Base-by-base conservation (phyloP, 495 filamentous ascomycete genomes). In the Aeminium ludgeri region DNA sequence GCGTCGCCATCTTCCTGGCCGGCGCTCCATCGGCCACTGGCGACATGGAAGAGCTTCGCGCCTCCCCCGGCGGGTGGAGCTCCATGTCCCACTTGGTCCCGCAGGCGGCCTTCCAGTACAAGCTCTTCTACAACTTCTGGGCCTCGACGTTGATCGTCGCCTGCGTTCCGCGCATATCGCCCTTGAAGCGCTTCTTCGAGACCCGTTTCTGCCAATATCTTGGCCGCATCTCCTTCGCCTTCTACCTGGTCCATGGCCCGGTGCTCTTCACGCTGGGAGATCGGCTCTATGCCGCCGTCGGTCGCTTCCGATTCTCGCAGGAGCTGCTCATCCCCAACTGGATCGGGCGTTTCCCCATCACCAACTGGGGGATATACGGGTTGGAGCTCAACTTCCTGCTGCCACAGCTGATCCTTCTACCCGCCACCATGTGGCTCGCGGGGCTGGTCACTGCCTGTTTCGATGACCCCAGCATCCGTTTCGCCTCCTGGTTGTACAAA, bases 361-460 rank as follows among this genome's bases (percentile, higher is more conserved):
- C 68, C 11, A 65, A 52, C 36, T 54, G 50, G 25, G 71, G 72
- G 0, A 67, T 68, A 2, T 43, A 74, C 34, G 71, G 72, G 0
- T 45, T 75, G 20, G 72, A 78, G 49, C 12, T 66, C 12, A 62
- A 56, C 12, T 75, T 72, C 48, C 56, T 73, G 17, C 34, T 57
- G 12, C 64, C 69, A 10, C 66, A 78, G 31, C 20, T 75, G 27
- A 57, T 78, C 25, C 40, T 75, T 2, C 48, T 76, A 36, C 70
- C 72, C 1, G 34, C 72, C 15, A 78, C 70, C 0, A 50, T 78
- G 0, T 76, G 67, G 58, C 20, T 64, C n/a, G 69, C 71, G 12
- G 72, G 74, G 43, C 29, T 75, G 3, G 59, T 66, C 15, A 75
- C 72, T 7, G 64, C 57, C 48, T 20, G 63, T 23, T 54, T 78